Conservation (phyloP, 108 stramenopile species). For the Nitzschia sp. region DNA sequence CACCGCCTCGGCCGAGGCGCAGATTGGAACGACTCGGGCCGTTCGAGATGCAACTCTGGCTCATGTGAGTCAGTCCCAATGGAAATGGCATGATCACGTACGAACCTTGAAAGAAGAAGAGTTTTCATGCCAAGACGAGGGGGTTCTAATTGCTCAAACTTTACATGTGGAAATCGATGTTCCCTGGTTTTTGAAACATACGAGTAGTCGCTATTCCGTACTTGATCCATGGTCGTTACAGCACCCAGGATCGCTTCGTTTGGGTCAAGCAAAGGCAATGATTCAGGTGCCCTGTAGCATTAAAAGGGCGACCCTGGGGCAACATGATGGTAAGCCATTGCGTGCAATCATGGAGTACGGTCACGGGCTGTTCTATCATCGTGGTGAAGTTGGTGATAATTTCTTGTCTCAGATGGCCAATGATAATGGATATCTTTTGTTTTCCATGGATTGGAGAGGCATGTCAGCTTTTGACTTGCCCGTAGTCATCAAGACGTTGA, state of each 20-base stretch:
- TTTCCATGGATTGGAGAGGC: slow-evolving; percentile 73
- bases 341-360: slow-evolving; percentile 72
- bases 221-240: slow-evolving; percentile 30
- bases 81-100: slow-evolving; percentile 41
- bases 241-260: neutral
- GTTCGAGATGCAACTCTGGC: slow-evolving; percentile 45
- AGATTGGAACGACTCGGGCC: slow-evolving; percentile 43
- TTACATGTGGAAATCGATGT: slow-evolving; percentile 62
- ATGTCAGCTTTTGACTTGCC: slow-evolving; percentile 64
- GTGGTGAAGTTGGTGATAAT: slow-evolving; percentile 33
- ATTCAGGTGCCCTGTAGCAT: slow-evolving; percentile 71
- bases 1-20: slow-evolving; percentile 42
- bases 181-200: slow-evolving; percentile 54
- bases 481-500: slow-evolving; percentile 48
- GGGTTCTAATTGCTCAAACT: slow-evolving; percentile 48
- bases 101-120: neutral
- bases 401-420: slow-evolving; percentile 48
- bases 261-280: slow-evolving; percentile 55
- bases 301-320: slow-evolving; percentile 10
- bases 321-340: slow-evolving; percentile 26
- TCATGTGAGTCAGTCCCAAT: slow-evolving; percentile 26
- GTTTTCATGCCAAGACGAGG: neutral
- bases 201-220: slow-evolving; percentile 34
- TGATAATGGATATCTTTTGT: slow-evolving; percentile 58
- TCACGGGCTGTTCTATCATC: slow-evolving; percentile 72